phyloP scores from a whole-genome alignment of 306 rosid species.

The Sindora glabra region DNA sequence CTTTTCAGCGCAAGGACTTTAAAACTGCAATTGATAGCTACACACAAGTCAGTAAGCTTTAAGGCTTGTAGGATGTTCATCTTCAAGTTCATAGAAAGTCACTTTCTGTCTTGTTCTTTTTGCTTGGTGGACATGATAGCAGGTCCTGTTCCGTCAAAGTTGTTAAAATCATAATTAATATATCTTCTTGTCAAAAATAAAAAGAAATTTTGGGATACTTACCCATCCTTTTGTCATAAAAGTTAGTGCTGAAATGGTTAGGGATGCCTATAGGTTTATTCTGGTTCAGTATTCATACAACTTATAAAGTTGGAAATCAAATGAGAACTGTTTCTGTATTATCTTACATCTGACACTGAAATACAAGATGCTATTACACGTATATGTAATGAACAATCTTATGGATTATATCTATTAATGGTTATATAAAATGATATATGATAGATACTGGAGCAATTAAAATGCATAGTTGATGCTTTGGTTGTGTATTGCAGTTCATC shows the following conservation, averaged over 20 bases:
- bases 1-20: conserved; percentile 76
- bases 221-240: not conserved
- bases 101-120: conserved; percentile 1
- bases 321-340: not conserved
- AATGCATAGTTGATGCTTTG: conserved; percentile 24
- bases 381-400: not conserved
- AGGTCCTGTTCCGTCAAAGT: too few relatives aligned
- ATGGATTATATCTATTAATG: not conserved
- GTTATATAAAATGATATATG: not conserved
- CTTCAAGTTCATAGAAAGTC: not conserved
- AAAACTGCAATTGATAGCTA: conserved; percentile 68
- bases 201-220: too few relatives aligned
- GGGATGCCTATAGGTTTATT: not conserved
- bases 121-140: not conserved
- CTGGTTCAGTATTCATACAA: not conserved
- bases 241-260: not conserved
- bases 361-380: not conserved
- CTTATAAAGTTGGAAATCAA: not conserved
- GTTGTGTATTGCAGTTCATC: conserved; percentile 57
- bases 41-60: conserved; percentile 46
- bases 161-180: too few relatives aligned
- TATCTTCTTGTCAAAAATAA: too few relatives aligned
- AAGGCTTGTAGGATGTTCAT: not conserved
- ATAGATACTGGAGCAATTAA: conserved; percentile 1
- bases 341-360: not conserved